These are phyloP conservation scores for Blepharisma japonicum DNA, from an alignment of 73 alveolate species.

Conservation along the genomic window DNA sequence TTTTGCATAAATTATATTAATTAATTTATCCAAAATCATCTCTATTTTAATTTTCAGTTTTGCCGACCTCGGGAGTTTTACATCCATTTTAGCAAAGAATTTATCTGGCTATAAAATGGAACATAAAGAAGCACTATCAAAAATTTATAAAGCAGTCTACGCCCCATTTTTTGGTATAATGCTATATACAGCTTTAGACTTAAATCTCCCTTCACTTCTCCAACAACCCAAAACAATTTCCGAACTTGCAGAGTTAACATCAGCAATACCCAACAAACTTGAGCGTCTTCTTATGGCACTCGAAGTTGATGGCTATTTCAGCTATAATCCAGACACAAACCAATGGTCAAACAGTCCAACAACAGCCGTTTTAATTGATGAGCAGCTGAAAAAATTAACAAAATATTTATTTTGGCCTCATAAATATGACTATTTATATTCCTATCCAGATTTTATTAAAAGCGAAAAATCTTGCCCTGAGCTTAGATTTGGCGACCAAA, in stretches of 20 bases:
- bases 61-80: no score
- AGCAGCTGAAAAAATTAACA: background rate
- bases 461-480: background rate
- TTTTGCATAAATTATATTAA: no score
- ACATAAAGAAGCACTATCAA: no score
- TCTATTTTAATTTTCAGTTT: no score
- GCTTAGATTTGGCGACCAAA: background rate
- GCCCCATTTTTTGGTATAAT: no score
- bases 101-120: no score
- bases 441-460: background rate
- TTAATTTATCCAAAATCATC: no score
- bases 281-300: background rate
- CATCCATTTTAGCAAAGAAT: no score
- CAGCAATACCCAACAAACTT: background rate
- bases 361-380: background rate
- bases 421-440: no score
- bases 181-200: no score
- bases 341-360: background rate
- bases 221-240: background rate
- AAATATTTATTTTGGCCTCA: background rate
- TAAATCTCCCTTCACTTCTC: no score
- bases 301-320: background rate
- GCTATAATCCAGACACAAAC: background rate
- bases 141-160: no score
- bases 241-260: background rate